Evolutionary conservation across 805 yeast genomes (phyloP).

Genomic region (Hagleromyces aurorensis): DNA sequence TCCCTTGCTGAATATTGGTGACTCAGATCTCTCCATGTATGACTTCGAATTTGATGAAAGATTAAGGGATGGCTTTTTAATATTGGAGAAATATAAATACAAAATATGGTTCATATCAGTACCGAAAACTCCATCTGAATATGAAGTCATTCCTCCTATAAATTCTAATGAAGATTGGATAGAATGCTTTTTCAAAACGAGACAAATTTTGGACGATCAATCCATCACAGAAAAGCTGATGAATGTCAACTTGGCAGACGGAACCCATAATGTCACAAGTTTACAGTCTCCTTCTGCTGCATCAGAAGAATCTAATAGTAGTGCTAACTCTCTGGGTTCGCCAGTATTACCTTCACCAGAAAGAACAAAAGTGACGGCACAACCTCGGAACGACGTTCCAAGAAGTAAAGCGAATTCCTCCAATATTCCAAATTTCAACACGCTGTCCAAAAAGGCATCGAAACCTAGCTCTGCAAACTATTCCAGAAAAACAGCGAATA

Average conservation of each 20-base stretch:
- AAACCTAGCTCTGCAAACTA: no score
- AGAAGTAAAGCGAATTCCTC: no score
- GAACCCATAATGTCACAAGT: slow-evolving; percentile 3
- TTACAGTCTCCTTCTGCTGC: slow-evolving; percentile 3
- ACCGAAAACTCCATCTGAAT: slow-evolving; percentile 26
- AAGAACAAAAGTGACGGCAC: no score
- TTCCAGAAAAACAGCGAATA: no score
- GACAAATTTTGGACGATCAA: slow-evolving; percentile 41
- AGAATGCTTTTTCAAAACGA: slow-evolving; percentile 58
- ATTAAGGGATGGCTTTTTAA: slow-evolving; percentile 51
- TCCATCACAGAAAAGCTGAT: slow-evolving; percentile 7
- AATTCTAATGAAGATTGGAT: slow-evolving; percentile 57
- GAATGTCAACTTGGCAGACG: slow-evolving; percentile 7
- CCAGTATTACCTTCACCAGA: no score
- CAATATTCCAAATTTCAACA: no score
- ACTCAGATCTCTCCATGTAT: slow-evolving; percentile 59
- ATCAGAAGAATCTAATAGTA: neutral
- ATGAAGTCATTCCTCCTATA: slow-evolving; percentile 18
- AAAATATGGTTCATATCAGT: slow-evolving; percentile 52
- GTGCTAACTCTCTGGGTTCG: no score
- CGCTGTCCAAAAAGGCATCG: no score
- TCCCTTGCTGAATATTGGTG: slow-evolving; percentile 24
- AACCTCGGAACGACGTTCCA: no score
- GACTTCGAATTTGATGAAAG: slow-evolving; percentile 69
- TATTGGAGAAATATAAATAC: slow-evolving; percentile 50